Conservation (phyloP, 1,284 basidiomycete species). For the Meripilus lineatus region DNA sequence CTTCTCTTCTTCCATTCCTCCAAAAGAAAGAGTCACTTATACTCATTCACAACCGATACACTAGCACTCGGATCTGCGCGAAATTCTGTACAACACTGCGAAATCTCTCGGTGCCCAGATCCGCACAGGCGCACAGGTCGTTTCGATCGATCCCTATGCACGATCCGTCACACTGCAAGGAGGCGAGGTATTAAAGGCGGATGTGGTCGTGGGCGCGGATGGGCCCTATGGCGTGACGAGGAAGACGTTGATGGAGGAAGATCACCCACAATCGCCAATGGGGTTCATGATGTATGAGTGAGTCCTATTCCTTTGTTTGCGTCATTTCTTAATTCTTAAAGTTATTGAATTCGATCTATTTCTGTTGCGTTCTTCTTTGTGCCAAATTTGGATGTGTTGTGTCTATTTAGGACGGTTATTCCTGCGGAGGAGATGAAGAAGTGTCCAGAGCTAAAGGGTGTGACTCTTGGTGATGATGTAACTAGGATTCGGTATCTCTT, state of each 20-base stretch:
- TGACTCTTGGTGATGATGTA: conserved; percentile 1
- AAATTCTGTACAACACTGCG: conserved; percentile 40
- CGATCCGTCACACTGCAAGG: conserved; percentile 33
- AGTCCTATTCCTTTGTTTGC: conserved; percentile 14
- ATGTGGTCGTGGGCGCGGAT: conserved; percentile 66
- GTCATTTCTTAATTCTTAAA: not conserved
- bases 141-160: conserved; percentile 30
- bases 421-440: conserved; percentile 34
- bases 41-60: conserved; percentile 1
- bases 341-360: too few species aligned
- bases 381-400: too few species aligned
- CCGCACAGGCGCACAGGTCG: conserved; percentile 36
- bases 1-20: not conserved
- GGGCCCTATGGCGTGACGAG: conserved; percentile 39
- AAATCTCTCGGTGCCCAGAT: conserved; percentile 38
- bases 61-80: conserved; percentile 39
- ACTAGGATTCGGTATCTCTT: not conserved
- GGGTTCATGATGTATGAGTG: conserved; percentile 42
- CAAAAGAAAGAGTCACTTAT: conserved; percentile 13
- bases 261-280: conserved; percentile 14
- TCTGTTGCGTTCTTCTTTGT: too few species aligned
- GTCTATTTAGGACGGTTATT: conserved; percentile 35
- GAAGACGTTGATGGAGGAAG: conserved; percentile 23
- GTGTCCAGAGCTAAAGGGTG: conserved; percentile 20
- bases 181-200: conserved; percentile 42